A percentile compares a stretch with the other conserved stretches of the same genome.
phyloP scores from a whole-genome alignment of 129 eudicot genomes.

The Smallanthus sonchifolius region DNA sequence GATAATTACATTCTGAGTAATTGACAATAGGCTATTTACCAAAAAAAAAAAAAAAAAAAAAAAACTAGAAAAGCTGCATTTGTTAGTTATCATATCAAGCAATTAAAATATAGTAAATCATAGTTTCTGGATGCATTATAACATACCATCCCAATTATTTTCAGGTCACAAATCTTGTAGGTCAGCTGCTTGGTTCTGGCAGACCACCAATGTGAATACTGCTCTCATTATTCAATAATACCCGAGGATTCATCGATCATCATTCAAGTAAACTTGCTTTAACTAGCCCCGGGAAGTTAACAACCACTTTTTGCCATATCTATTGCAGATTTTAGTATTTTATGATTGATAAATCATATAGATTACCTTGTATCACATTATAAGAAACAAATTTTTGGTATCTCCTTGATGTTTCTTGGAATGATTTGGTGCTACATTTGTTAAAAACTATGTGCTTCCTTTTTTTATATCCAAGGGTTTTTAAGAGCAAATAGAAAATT shows the following conservation, averaged over 20 bases:
- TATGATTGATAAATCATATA: conserved; percentile 19
- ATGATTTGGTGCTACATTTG: conserved; percentile 2
- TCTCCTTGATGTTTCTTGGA: conserved; percentile 8
- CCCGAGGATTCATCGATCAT: conserved; percentile 6
- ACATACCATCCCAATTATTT: conserved; percentile 3
- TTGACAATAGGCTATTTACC: too few species aligned
- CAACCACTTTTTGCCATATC: conserved; percentile 8
- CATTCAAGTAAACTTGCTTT: conserved; percentile 5
- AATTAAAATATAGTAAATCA: background rate
- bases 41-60: too few species aligned
- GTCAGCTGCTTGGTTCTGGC: conserved; percentile 51
- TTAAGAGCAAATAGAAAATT: background rate
- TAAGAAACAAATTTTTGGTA: conserved; percentile 18
- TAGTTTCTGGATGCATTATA: background rate
- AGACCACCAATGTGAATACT: conserved; percentile 38
- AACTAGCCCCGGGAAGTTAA: background rate
- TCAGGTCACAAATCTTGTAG: conserved; percentile 67
- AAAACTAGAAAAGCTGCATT: too few species aligned
- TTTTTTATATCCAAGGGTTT: background rate
- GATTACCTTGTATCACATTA: conserved; percentile 3
- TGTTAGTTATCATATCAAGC: background rate
- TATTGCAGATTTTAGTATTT: conserved; percentile 7
- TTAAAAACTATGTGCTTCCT: background rate
- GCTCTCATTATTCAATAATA: conserved; percentile 1
- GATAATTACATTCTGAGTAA: too few species aligned